Base-by-base conservation (phyloP, 2,329 filamentous ascomycete species). In the Phaeosphaeria sp. region DNA sequence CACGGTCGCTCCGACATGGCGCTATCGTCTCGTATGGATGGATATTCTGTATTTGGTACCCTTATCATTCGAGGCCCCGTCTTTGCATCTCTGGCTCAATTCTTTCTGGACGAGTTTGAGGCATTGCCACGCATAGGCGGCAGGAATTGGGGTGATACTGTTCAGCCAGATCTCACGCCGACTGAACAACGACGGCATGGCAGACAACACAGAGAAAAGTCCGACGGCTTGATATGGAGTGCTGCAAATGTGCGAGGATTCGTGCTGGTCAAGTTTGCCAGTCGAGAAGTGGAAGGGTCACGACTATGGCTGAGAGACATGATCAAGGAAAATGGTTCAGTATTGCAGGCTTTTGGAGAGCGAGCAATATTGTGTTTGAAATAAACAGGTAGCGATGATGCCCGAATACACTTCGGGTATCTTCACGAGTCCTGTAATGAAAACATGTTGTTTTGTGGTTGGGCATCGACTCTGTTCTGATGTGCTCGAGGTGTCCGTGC, bases 221-320 rank as follows among this genome's bases (percentile, higher is more conserved):
- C 8, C 0, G 72, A 76, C 51, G 71, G 71, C 6, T 50, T 78
- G 27, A 61, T 77, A 6, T 78, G 76, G 76, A 77, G 75, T 53
- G 74, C 75, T 11, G 76, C 76, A 2, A 72, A 73, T 51, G 72
- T 77, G 17, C 61, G 76, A n/a, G 73, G 92, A 3, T 97, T 94
- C 71, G 89, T 95, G 3, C 84, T 97, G 24, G 90, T 98, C 66
- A 98, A 98, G 76, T 96, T 98, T 74, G 92, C 91, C 1, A 91
- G 93, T 1, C 84, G 83, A 53, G 89, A 89, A 45, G 89, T 97
- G 22, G 93, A 98, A 75, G 90, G 89, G 24, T 93, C 89, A 3
- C 87, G 91, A 64, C 80, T 85, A 47, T 98, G 93, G 92, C 83
- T 98, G 56, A 87, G 88, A 9, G 83, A 83, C 6, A 91, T 97